Evolutionary conservation across 345 rosid species (phyloP).

Genomic region (Limnanthes douglasii): DNA sequence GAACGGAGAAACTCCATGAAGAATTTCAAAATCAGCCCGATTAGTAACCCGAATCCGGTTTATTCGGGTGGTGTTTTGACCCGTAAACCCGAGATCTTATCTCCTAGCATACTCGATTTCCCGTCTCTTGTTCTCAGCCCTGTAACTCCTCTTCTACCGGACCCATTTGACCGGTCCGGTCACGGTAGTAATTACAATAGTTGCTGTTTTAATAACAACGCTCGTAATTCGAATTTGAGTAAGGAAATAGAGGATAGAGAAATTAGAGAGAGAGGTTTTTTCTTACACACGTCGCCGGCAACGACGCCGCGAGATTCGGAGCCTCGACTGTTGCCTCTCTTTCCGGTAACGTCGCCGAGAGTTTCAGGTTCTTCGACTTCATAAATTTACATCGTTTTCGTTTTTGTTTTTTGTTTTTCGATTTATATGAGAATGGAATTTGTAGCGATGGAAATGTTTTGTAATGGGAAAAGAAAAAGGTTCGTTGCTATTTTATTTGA

Average conservation of each 20-base stretch:
- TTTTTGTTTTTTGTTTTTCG: too few relatives aligned
- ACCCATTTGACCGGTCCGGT: slow-evolving; percentile 81
- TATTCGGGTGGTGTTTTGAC: slow-evolving; percentile 47
- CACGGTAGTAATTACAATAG: slow-evolving; percentile 8
- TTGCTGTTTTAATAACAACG: neutral
- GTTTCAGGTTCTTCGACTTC: slow-evolving; percentile 49
- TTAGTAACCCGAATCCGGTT: slow-evolving; percentile 39
- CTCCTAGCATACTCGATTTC: slow-evolving; percentile 87
- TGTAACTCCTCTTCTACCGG: slow-evolving; percentile 79
- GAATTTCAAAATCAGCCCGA: slow-evolving; percentile 72
- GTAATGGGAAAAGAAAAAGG: too few relatives aligned
- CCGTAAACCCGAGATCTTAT: slow-evolving; percentile 67
- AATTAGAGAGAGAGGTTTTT: slow-evolving; percentile 78
- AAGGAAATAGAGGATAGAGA: slow-evolving; percentile 60
- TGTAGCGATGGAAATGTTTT: too few relatives aligned
- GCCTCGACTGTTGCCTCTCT: slow-evolving; percentile 76
- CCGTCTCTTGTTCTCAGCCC: slow-evolving; percentile 80
- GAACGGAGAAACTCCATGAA: slow-evolving; percentile 87
- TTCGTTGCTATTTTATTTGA: too few relatives aligned
- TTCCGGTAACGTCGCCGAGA: slow-evolving; percentile 79
- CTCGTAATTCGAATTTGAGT: slow-evolving; percentile 7
- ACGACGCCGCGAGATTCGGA: slow-evolving; percentile 69
- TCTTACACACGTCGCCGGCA: slow-evolving; percentile 75
- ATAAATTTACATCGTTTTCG: too few relatives aligned
- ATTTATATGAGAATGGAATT: too few relatives aligned